Evolutionary conservation across 1,284 basidiomycete species (phyloP).

Genomic region (Wallemia hederae): DNA sequence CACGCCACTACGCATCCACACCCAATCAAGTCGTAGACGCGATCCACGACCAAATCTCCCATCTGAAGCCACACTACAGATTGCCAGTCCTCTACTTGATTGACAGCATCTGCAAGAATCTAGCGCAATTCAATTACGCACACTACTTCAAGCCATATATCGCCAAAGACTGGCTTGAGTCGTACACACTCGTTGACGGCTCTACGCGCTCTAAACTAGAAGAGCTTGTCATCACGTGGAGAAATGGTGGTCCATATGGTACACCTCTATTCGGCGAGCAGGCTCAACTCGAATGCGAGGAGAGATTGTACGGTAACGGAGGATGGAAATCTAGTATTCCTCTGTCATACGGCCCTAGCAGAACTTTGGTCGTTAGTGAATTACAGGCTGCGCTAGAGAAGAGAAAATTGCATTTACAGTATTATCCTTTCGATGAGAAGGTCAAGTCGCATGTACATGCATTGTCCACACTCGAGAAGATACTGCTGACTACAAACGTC

Average conservation of each 20-base stretch:
- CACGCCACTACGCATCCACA: constrained; percentile 40
- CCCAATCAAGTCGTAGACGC: not conserved
- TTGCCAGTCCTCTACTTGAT: constrained; percentile 80
- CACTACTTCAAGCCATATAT: constrained; percentile 41
- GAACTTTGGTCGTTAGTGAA: not conserved
- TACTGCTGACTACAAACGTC: not conserved
- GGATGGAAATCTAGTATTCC: not conserved
- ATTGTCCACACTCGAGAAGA: not conserved
- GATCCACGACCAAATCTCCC: constrained; percentile 8
- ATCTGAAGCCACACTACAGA: constrained; percentile 78
- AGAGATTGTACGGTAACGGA: constrained; percentile 5
- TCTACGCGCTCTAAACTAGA: constrained; percentile 70
- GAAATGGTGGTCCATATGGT: constrained; percentile 45
- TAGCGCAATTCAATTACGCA: constrained; percentile 53
- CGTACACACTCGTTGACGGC: constrained; percentile 56
- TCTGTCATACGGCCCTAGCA: not conserved
- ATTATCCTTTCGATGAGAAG: not conserved
- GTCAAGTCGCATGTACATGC: not conserved
- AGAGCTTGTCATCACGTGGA: constrained; percentile 79
- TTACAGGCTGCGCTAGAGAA: not conserved
- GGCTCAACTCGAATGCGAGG: constrained; percentile 22
- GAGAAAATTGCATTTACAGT: not conserved
- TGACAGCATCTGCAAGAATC: constrained; percentile 87
- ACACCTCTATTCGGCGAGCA: constrained; percentile 51
- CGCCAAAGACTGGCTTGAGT: constrained; percentile 45